Percentiles rank a stretch among this genome's conserved stretches.
Evolutionary conservation across 495 filamentous ascomycete species (phyloP).

Genomic region (Xylaria nigripes): DNA sequence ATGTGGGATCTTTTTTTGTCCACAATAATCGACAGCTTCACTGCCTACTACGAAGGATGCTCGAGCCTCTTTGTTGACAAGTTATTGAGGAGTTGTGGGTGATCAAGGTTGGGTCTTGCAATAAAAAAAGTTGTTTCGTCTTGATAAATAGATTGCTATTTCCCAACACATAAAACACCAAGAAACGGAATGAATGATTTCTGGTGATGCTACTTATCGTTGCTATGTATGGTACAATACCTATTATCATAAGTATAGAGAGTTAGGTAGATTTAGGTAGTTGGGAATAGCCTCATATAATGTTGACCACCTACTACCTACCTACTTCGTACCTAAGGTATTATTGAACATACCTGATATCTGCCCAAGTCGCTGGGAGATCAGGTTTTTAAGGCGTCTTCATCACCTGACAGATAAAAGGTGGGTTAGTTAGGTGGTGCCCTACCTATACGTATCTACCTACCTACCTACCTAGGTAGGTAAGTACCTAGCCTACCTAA

Average conservation of each 20-base stretch:
- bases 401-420: too few relatives aligned
- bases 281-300: not conserved
- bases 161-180: too few relatives aligned
- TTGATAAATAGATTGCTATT: slow-evolving; percentile 4
- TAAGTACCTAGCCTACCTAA: not conserved
- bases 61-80: slow-evolving; percentile 7
- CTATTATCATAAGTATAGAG: not conserved
- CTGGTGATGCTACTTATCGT: too few relatives aligned
- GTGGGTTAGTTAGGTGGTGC: too few relatives aligned
- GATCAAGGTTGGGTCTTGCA: slow-evolving; percentile 21
- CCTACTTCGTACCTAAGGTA: too few relatives aligned
- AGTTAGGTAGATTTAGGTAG: not conserved
- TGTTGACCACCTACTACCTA: not conserved
- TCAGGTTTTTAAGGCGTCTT: too few relatives aligned
- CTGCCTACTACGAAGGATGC: not conserved
- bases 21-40: slow-evolving; percentile 5
- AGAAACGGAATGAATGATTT: too few relatives aligned
- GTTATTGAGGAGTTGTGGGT: slow-evolving; percentile 15
- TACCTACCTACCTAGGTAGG: too few relatives aligned
- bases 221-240: too few relatives aligned
- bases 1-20: slow-evolving; percentile 1
- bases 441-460: too few relatives aligned
- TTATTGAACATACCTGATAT: too few relatives aligned
- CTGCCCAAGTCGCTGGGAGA: too few relatives aligned
- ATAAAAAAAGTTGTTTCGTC: slow-evolving; percentile 19